phyloP scores from a whole-genome alignment of 495 filamentous ascomycete species.

The Lichina pygmaea region DNA sequence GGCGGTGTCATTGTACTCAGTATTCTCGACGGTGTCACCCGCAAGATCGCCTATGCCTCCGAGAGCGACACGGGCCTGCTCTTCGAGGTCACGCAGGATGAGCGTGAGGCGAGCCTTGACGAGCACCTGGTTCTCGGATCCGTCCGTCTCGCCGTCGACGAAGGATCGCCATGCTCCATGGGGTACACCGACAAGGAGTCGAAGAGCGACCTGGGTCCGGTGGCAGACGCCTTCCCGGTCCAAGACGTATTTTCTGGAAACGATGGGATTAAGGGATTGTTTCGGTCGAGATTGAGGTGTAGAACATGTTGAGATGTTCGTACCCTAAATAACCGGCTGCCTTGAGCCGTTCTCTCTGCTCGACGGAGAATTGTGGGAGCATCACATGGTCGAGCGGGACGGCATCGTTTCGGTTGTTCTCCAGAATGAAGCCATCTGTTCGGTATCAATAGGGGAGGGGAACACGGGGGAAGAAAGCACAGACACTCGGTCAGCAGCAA shows the following conservation, averaged over 20 bases:
- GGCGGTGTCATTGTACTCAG: no score
- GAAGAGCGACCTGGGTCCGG: conserved; percentile 43
- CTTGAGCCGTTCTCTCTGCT: conserved; percentile 23
- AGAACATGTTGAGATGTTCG: conserved; percentile 1
- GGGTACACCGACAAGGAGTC: conserved; percentile 10
- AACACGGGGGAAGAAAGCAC: conserved; percentile 6
- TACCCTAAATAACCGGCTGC: conserved; percentile 34
- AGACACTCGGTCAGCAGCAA: conserved; percentile 53
- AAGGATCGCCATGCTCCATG: neutral
- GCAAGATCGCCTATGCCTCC: neutral
- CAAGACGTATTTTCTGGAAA: conserved; percentile 29
- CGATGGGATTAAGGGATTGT: neutral
- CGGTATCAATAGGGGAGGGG: neutral
- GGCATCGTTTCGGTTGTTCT: conserved; percentile 37
- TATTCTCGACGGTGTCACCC: no score
- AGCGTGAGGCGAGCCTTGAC: neutral
- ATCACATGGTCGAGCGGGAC: conserved; percentile 41
- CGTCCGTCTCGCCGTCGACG: conserved; percentile 1
- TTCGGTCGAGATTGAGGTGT: conserved; percentile 1
- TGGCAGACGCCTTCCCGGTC: conserved; percentile 31
- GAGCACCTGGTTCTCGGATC: neutral
- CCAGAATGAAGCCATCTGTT: conserved; percentile 47
- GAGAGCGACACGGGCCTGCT: neutral
- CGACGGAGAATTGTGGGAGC: conserved; percentile 20
- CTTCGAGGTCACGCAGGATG: neutral